Conservation (phyloP, 2,329 filamentous ascomycete species). For the Endocalyx cinctus region DNA sequence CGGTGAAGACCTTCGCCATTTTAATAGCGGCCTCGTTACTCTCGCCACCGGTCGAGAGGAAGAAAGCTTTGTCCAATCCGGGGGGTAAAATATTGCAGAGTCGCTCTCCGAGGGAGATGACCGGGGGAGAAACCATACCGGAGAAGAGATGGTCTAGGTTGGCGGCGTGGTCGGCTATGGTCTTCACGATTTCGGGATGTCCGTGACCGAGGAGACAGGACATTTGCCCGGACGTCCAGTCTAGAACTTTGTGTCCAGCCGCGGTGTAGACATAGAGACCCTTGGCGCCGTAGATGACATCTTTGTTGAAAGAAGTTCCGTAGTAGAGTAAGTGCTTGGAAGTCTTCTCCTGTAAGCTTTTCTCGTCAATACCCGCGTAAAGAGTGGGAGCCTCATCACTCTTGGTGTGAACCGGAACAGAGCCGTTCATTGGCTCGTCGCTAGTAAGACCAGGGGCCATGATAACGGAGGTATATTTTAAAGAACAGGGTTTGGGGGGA, state of each 20-base stretch:
- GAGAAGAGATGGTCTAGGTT: slow-evolving; percentile 56
- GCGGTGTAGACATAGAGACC: slow-evolving; percentile 44
- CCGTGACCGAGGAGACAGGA: slow-evolving; percentile 54
- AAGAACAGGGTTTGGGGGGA: no score
- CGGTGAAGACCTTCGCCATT: slow-evolving; percentile 59
- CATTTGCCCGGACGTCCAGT: slow-evolving; percentile 60
- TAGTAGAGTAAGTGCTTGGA: slow-evolving; percentile 18
- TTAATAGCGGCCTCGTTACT: slow-evolving; percentile 60
- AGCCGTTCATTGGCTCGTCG: no score
- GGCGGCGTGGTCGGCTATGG: slow-evolving; percentile 42
- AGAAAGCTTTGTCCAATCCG: slow-evolving; percentile 51
- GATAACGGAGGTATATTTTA: no score
- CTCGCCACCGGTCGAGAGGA: slow-evolving; percentile 54
- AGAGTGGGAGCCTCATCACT: slow-evolving; percentile 1
- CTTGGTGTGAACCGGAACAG: no score
- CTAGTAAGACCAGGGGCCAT: no score
- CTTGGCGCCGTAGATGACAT: slow-evolving; percentile 37
- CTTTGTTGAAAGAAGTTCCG: slow-evolving; percentile 22
- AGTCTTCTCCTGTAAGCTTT: slow-evolving; percentile 5
- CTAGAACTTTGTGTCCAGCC: slow-evolving; percentile 42
- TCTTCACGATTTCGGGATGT: slow-evolving; percentile 53
- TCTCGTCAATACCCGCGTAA: slow-evolving; percentile 9
- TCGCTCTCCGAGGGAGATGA: slow-evolving; percentile 48
- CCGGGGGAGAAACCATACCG: slow-evolving; percentile 54
- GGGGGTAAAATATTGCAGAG: slow-evolving; percentile 44